These are phyloP conservation scores for Ophiostoma angusticollis DNA, from an alignment of 2,329 filamentous ascomycete genomes.

Conservation along the genomic window DNA sequence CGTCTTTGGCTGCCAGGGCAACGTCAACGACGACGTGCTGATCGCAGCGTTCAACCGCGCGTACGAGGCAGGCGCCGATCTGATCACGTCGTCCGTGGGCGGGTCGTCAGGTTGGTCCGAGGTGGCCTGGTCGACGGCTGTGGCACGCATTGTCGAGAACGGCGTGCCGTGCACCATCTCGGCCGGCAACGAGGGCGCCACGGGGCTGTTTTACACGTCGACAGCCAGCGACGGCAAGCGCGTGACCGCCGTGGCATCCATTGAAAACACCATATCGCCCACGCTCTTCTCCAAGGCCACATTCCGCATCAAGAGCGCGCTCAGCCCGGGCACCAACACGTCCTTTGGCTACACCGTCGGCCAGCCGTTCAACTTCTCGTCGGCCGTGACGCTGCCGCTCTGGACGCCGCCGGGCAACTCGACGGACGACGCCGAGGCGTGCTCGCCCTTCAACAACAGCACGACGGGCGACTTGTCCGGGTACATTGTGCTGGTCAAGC, in stretches of 20 bases:
- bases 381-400: conserved; percentile 32
- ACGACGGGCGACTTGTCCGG: conserved; percentile 45
- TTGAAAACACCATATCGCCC: conserved; percentile 29
- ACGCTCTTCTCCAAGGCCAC: conserved; percentile 28
- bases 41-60: conserved; percentile 48
- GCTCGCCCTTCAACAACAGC: conserved; percentile 35
- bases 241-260: conserved; percentile 36
- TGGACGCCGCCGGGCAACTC: conserved; percentile 38
- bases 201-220: conserved; percentile 36
- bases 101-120: conserved; percentile 38
- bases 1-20: conserved; percentile 42
- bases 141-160: conserved; percentile 39
- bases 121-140: conserved; percentile 35
- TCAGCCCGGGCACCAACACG: conserved; percentile 12
- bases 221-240: conserved; percentile 34
- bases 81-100: conserved; percentile 45
- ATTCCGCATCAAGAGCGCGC: conserved; percentile 27
- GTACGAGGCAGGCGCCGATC: conserved; percentile 44
- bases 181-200: conserved; percentile 38
- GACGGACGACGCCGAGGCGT: conserved; percentile 35
- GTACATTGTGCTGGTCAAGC: conserved; percentile 46
- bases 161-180: conserved; percentile 37
- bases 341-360: conserved; percentile 32
- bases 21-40: conserved; percentile 40
- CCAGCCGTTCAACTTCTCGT: conserved; percentile 29